phyloP scores from a whole-genome alignment of 208 protist species.

The Acanthamoeba triangularis region DNA sequence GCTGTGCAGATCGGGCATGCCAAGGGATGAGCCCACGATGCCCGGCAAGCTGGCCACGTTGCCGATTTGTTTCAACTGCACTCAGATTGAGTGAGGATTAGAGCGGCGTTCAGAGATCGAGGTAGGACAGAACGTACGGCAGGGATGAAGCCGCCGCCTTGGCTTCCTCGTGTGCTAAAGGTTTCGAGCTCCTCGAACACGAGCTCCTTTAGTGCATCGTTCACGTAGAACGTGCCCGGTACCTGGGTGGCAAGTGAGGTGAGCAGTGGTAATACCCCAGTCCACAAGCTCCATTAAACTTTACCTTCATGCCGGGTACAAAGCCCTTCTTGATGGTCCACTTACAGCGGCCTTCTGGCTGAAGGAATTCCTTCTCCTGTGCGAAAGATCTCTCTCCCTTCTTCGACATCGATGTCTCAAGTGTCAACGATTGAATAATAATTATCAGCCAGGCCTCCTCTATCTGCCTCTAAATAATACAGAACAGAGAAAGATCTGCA shows the following conservation, averaged over 20 bases:
- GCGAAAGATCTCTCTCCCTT: slow-evolving; percentile 10
- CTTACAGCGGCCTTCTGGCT: not conserved
- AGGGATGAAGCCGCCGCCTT: slow-evolving; percentile 90
- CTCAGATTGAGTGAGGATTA: not conserved
- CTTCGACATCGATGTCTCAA: not conserved
- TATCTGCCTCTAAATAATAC: not conserved
- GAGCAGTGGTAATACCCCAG: too few species aligned
- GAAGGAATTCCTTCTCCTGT: not conserved
- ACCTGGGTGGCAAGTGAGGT: too few species aligned
- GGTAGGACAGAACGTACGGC: slow-evolving; percentile 81
- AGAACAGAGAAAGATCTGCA: not conserved
- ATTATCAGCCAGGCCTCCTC: not conserved
- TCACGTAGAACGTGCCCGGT: slow-evolving; percentile 90
- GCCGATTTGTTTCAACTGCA: slow-evolving; percentile 89
- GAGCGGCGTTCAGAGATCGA: not conserved
- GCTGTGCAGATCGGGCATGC: slow-evolving; percentile 94
- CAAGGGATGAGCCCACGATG: slow-evolving; percentile 92
- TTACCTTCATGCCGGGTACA: slow-evolving; percentile 48
- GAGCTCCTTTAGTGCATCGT: slow-evolving; percentile 86
- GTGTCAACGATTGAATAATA: not conserved
- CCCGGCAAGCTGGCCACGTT: slow-evolving; percentile 95
- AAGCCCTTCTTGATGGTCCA: slow-evolving; percentile 48
- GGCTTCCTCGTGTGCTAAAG: not conserved
- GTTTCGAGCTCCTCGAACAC: slow-evolving; percentile 91
- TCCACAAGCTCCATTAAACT: too few species aligned